A percentile compares a stretch with the other conserved stretches of the same genome.
Evolutionary conservation across 2,329 filamentous ascomycete genomes (phyloP).

Genomic region (Fusarium sp.): DNA sequence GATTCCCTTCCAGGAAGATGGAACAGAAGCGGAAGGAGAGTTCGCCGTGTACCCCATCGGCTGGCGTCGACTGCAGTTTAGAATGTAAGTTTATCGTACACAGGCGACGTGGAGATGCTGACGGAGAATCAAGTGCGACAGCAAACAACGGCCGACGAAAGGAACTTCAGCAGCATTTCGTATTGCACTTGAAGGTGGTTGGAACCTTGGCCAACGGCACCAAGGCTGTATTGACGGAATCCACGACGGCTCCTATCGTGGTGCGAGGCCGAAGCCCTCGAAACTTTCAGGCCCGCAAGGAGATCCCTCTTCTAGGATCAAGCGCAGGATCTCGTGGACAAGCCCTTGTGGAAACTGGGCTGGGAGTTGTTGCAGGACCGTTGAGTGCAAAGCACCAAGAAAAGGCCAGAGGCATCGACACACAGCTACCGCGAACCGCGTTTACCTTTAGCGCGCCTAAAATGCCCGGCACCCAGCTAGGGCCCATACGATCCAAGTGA

Average conservation of each 20-base stretch:
- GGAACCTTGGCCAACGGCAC: conserved; percentile 86
- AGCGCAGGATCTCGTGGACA: conserved; percentile 84
- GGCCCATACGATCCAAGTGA: conserved; percentile 69
- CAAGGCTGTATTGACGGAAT: conserved; percentile 85
- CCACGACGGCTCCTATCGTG: conserved; percentile 90
- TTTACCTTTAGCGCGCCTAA: conserved; percentile 71
- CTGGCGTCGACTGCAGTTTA: conserved; percentile 93
- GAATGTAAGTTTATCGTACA: conserved; percentile 68
- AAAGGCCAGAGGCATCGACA: conserved; percentile 63
- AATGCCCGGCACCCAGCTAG: conserved; percentile 64
- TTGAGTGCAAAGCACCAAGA: conserved; percentile 67
- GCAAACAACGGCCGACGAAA: conserved; percentile 96
- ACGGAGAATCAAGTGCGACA: conserved; percentile 72
- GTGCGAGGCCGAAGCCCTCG: conserved; percentile 92
- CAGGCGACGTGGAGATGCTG: conserved; percentile 8
- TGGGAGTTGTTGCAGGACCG: conserved; percentile 70
- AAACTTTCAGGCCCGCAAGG: conserved; percentile 95
- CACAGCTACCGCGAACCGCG: conserved; percentile 67
- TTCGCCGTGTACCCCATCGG: conserved; percentile 92
- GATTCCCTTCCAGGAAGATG: conserved; percentile 73
- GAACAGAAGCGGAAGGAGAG: conserved; percentile 75
- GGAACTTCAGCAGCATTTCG: conserved; percentile 96
- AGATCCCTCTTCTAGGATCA: conserved; percentile 85
- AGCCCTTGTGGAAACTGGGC: conserved; percentile 72
- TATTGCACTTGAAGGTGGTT: conserved; percentile 86